Evolutionary conservation across 108 stramenopile species (phyloP).

Genomic region (Aurantiochytrium sp.): DNA sequence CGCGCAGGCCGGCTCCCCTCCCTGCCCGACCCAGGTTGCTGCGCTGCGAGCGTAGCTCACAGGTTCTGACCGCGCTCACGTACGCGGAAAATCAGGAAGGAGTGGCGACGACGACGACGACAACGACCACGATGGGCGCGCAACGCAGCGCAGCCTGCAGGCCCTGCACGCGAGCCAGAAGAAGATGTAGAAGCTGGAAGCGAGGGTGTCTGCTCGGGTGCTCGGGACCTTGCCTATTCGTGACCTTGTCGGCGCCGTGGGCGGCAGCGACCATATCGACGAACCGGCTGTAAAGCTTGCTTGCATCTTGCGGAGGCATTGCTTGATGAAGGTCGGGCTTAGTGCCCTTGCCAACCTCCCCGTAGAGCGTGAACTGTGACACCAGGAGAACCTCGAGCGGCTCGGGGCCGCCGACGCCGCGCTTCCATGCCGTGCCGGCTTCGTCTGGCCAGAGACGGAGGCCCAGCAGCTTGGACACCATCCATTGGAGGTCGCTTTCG

Average conservation of each 20-base stretch:
- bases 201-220: too few relatives aligned
- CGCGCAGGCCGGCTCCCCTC: too few relatives aligned
- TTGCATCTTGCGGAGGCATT: neutral
- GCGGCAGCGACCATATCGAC: neutral
- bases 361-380: conserved; percentile 32
- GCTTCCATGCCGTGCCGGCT: neutral
- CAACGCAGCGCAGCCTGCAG: too few relatives aligned
- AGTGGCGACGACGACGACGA: too few relatives aligned
- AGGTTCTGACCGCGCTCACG: too few relatives aligned
- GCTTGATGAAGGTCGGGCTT: conserved; percentile 33
- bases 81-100: too few relatives aligned
- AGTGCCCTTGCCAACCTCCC: conserved; percentile 2
- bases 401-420: neutral
- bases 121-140: too few relatives aligned
- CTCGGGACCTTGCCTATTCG: too few relatives aligned
- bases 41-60: too few relatives aligned
- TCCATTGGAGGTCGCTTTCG: neutral
- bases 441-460: conserved; percentile 15
- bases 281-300: neutral
- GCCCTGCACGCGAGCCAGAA: too few relatives aligned
- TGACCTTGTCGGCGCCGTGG: neutral
- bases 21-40: too few relatives aligned
- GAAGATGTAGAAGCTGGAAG: too few relatives aligned
- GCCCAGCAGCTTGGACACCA: neutral
- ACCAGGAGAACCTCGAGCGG: conserved; percentile 29